Evolutionary conservation across 2,329 filamentous ascomycete species (phyloP).

Genomic region (Cladosporium sp.): DNA sequence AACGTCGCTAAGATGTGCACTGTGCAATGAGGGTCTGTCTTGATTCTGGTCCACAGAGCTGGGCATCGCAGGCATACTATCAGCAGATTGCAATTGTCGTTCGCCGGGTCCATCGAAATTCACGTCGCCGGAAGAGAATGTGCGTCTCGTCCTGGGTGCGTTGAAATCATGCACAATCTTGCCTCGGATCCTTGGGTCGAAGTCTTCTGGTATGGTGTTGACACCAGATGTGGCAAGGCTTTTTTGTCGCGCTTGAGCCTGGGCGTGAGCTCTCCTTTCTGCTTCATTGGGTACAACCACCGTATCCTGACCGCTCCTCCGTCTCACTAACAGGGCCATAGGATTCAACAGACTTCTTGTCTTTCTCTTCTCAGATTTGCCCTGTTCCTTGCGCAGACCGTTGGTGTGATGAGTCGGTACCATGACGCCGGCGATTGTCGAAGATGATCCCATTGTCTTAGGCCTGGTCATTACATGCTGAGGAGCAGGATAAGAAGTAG

Average conservation of each 20-base stretch:
- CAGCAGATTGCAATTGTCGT: slow-evolving; percentile 81
- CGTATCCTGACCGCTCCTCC: slow-evolving; percentile 50
- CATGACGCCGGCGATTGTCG: slow-evolving; percentile 38
- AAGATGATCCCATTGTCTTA: slow-evolving; percentile 30
- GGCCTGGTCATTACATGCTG: slow-evolving; percentile 36
- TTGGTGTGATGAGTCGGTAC: slow-evolving; percentile 37
- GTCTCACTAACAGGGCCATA: slow-evolving; percentile 59
- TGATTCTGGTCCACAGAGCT: not conserved
- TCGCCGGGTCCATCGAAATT: slow-evolving; percentile 73
- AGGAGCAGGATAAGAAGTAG: slow-evolving; percentile 33
- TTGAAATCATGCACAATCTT: slow-evolving; percentile 67
- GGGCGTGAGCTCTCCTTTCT: slow-evolving; percentile 34
- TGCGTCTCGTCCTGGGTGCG: slow-evolving; percentile 54
- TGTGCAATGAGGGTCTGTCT: slow-evolving; percentile 2
- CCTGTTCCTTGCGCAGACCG: slow-evolving; percentile 7
- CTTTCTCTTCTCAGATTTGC: slow-evolving; percentile 47
- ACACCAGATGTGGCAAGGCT: slow-evolving; percentile 55
- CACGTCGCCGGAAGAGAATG: slow-evolving; percentile 24
- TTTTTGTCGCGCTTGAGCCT: slow-evolving; percentile 47
- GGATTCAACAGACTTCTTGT: slow-evolving; percentile 54
- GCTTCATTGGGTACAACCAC: slow-evolving; percentile 21
- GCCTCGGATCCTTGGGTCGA: slow-evolving; percentile 63
- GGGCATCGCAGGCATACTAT: slow-evolving; percentile 14
- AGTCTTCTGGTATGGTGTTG: slow-evolving; percentile 56
- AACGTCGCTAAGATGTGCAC: slow-evolving; percentile 7